Conservation (phyloP, 805 yeast genomes). For the Hanseniaspora jakobsenii region DNA sequence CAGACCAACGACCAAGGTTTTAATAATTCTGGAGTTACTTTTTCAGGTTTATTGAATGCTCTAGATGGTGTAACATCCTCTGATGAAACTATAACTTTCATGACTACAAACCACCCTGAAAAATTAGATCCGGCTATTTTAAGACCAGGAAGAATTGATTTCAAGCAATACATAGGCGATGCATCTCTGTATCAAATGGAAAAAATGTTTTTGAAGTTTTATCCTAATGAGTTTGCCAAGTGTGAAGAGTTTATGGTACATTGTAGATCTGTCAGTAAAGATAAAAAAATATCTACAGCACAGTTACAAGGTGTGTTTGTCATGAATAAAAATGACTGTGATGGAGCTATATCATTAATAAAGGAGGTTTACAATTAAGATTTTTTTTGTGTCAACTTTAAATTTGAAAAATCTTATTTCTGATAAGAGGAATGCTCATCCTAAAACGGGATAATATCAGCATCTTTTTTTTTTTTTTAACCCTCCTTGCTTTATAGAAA, state of each 20-base stretch:
- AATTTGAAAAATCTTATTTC: too few species aligned
- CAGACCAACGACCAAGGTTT: constrained; percentile 69
- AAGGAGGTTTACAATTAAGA: constrained; percentile 19
- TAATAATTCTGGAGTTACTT: constrained; percentile 72
- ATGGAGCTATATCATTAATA: constrained; percentile 58
- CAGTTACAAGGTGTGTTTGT: constrained; percentile 93
- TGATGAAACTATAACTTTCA: constrained; percentile 89
- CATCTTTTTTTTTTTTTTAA: too few species aligned
- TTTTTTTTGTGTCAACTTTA: too few species aligned
- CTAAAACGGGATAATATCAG: too few species aligned
- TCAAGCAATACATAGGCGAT: constrained; percentile 67
- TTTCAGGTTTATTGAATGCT: constrained; percentile 86
- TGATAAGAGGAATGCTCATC: too few species aligned
- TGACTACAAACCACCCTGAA: constrained; percentile 98
- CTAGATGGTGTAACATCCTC: constrained; percentile 96
- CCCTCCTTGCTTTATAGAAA: too few species aligned
- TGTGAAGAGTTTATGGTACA: constrained; percentile 34
- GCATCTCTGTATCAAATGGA: constrained; percentile 74
- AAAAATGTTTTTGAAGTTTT: constrained; percentile 79
- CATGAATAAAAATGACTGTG: constrained; percentile 74
- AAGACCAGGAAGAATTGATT: constrained; percentile 91
- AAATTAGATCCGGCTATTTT: constrained; percentile 81
- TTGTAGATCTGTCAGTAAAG: constrained; percentile 34
- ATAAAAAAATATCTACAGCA: constrained; percentile 69
- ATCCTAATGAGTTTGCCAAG: constrained; percentile 49